phyloP scores from a whole-genome alignment of 2,329 filamentous ascomycete species.

The Xylaria sp. region DNA sequence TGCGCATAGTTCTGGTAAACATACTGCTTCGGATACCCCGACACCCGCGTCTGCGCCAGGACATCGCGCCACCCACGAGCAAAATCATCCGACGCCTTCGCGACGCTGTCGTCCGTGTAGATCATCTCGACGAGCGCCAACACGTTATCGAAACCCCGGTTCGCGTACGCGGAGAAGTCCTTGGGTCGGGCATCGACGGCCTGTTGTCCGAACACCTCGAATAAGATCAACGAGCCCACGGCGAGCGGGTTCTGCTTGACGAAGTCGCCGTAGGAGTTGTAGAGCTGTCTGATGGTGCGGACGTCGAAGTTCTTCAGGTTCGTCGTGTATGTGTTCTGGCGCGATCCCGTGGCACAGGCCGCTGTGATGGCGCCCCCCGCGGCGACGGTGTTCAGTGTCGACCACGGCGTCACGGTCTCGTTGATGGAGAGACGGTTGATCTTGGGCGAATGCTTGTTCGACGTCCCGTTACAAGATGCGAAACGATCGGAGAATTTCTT shows the following conservation, averaged over 20 bases:
- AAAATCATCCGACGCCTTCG: neutral
- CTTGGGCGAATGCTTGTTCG: neutral
- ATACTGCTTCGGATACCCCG: conserved; percentile 32
- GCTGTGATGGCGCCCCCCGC: neutral
- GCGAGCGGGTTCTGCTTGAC: neutral
- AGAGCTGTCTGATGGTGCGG: neutral
- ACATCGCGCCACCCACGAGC: neutral
- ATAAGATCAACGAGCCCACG: neutral
- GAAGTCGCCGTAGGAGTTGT: neutral
- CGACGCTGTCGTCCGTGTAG: conserved; percentile 19
- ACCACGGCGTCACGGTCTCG: neutral
- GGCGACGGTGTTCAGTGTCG: neutral
- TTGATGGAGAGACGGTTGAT: neutral
- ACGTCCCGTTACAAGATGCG: neutral
- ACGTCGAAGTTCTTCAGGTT: neutral
- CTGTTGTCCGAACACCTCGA: neutral
- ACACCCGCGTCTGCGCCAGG: conserved; percentile 22
- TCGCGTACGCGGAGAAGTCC: neutral
- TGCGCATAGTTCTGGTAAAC: conserved; percentile 50
- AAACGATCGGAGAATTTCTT: neutral
- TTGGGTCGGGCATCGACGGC: neutral
- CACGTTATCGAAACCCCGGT: neutral
- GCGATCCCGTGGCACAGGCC: neutral
- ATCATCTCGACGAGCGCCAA: neutral
- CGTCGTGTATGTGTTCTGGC: neutral